Conservation (phyloP, 139 green algal genomes). For the Volvox africanus region DNA sequence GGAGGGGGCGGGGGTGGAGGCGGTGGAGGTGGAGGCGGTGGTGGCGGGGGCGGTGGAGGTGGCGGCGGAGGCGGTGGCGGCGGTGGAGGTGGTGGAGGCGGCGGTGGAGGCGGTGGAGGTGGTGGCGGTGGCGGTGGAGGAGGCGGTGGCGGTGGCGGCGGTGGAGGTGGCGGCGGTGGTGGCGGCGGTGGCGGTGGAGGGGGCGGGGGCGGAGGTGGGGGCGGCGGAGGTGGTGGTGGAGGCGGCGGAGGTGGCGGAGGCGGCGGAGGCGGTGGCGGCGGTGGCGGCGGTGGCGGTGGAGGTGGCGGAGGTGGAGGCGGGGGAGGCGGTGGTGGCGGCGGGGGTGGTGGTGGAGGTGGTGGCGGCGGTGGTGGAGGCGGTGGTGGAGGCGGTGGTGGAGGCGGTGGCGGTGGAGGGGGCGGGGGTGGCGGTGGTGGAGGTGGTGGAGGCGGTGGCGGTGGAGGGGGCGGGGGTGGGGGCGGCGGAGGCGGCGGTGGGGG, state of each 20-base stretch:
- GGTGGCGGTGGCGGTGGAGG: too few relatives aligned
- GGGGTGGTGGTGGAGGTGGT: background rate
- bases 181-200: background rate
- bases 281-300: too few relatives aligned
- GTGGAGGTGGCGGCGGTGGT: background rate
- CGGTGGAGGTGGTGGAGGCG: background rate
- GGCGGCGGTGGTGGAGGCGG: too few relatives aligned
- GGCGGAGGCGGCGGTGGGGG: too few relatives aligned
- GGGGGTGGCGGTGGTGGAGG: background rate
- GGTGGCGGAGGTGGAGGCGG: background rate
- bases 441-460: background rate
- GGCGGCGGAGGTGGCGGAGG: too few relatives aligned
- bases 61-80: too few relatives aligned
- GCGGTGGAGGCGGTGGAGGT: too few relatives aligned
- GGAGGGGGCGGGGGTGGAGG: too few relatives aligned
- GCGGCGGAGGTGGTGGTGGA: background rate
- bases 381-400: background rate
- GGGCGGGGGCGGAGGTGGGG: too few relatives aligned
- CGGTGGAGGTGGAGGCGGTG: too few relatives aligned
- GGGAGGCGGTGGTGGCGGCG: background rate
- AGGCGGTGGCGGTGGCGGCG: too few relatives aligned
- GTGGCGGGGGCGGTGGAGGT: background rate
- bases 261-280: background rate
- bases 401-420: background rate
- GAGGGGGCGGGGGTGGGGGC: background rate